Conservation (phyloP, 352 stramenopile species). For the Phytophthora ohioensis region DNA sequence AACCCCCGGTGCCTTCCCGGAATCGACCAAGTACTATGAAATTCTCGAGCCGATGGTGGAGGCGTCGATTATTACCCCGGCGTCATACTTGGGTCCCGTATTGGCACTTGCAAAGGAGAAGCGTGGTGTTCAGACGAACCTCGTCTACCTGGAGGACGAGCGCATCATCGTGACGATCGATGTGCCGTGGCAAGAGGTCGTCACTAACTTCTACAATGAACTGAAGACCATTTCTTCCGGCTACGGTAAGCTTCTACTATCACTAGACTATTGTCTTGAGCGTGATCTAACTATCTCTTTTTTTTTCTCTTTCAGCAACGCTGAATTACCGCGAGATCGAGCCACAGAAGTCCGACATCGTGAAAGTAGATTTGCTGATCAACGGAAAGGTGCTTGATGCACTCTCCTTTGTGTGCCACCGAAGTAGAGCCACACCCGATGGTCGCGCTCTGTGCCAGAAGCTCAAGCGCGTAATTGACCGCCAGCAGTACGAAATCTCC, state of each 20-base stretch:
- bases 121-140: slow-evolving; percentile 91
- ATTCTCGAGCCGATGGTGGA: slow-evolving; percentile 97
- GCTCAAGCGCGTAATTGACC: slow-evolving; percentile 96
- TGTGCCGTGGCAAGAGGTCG: slow-evolving; percentile 99
- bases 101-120: slow-evolving; percentile 95
- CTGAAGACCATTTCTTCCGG: slow-evolving; percentile 97
- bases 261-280: no score
- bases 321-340: slow-evolving; percentile 96
- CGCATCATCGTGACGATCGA: slow-evolving; percentile 94
- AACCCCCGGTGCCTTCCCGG: slow-evolving; percentile 80
- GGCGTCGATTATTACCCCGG: slow-evolving; percentile 96
- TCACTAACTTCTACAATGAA: slow-evolving; percentile 99
- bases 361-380: slow-evolving; percentile 96
- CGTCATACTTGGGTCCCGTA: slow-evolving; percentile 95
- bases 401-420: slow-evolving; percentile 97
- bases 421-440: slow-evolving; percentile 74
- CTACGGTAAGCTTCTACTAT: slow-evolving; percentile 79
- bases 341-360: slow-evolving; percentile 92
- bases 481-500: slow-evolving; percentile 99
- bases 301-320: slow-evolving; percentile 55
- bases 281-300: neutral
- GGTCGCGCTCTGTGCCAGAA: slow-evolving; percentile 94
- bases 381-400: slow-evolving; percentile 96
- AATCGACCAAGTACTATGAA: slow-evolving; percentile 88
- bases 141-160: slow-evolving; percentile 95